phyloP scores from a whole-genome alignment of 345 rosid species.

The Eucalyptus regnans region DNA sequence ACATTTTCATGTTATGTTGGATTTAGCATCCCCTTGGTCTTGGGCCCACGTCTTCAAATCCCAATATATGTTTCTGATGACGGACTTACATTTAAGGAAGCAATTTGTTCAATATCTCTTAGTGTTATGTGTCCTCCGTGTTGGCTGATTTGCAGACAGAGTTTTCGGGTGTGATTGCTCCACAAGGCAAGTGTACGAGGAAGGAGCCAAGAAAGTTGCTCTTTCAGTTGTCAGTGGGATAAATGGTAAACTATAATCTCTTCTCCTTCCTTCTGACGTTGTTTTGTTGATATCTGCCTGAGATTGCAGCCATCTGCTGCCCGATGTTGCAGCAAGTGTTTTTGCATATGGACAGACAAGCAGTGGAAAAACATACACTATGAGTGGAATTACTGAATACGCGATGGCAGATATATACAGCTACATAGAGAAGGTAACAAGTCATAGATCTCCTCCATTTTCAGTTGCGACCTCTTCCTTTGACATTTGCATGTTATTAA shows the following conservation, averaged over 20 bases:
- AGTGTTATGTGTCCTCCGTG: constrained; percentile 2
- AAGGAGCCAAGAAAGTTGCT: constrained; percentile 83
- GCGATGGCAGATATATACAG: too few species aligned
- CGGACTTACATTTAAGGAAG: background rate
- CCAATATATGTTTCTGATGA: background rate
- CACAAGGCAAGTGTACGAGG: constrained; percentile 76
- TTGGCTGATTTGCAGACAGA: constrained; percentile 47
- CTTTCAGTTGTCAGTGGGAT: constrained; percentile 76
- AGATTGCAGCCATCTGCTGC: too few species aligned
- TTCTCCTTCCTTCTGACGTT: background rate
- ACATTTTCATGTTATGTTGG: background rate
- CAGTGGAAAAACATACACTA: too few species aligned
- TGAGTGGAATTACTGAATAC: too few species aligned
- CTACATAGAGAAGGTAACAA: constrained; percentile 43
- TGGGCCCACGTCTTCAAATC: background rate
- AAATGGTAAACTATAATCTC: constrained; percentile 32
- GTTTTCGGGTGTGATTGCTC: constrained; percentile 62
- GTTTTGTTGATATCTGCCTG: too few species aligned
- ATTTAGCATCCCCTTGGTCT: background rate
- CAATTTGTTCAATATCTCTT: background rate
- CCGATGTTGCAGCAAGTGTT: too few species aligned
- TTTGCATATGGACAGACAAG: too few species aligned
- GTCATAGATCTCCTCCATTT: background rate
- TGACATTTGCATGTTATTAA: background rate
- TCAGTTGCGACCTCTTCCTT: background rate